Base-by-base conservation (phyloP, 2,329 filamentous ascomycete genomes). In the Coniochaeta pulveracea region DNA sequence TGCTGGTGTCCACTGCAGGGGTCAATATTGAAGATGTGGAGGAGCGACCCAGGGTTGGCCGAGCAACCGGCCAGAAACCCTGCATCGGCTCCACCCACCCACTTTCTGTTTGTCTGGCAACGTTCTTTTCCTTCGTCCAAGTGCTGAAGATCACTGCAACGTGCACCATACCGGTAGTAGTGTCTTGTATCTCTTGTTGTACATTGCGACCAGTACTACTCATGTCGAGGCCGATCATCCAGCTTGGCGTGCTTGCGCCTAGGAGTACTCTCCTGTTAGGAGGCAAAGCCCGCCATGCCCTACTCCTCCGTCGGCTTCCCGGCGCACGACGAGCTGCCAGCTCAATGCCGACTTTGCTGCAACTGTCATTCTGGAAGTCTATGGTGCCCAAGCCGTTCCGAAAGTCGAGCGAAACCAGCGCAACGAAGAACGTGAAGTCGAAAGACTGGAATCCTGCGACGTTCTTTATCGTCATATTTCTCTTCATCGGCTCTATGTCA, bases 401-500 rank as follows among this genome's bases (percentile, higher is more conserved):
- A 47, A 31, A 21, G 28, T 19, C 8, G 19, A 31, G 18, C 17
- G 16, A 22, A 15, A 11, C 16, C n/a, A 19, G 18, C n/a, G 17
- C 17, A 11, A 26, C 58, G 59, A 47, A 55, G 60, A 21, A 47
- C 54, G 19, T 17, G 16, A 71, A 66, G 42, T 60, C 68, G 11
- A 79, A 72, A 49, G 72, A 76, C 44, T 84, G 80, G 77, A 89
- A 89, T 45, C 82, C 84, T 3, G 81, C 81, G 14, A 86, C 79
- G 0, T 89, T 85, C 49, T 91, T 79, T 54, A 84, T 89, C 44
- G 64, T 78, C 46, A 84, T 89, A 41, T 86, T 86, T 48, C 64
- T 86, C 25, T 69, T 96, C 41, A 89, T 96, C 42, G 93, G 93
- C 4, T 94, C 85, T 40, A 93, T 95, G 67, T 84, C 89, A 10